Conservation (phyloP, 805 yeast genomes). For the Suhomyces vadensis region DNA sequence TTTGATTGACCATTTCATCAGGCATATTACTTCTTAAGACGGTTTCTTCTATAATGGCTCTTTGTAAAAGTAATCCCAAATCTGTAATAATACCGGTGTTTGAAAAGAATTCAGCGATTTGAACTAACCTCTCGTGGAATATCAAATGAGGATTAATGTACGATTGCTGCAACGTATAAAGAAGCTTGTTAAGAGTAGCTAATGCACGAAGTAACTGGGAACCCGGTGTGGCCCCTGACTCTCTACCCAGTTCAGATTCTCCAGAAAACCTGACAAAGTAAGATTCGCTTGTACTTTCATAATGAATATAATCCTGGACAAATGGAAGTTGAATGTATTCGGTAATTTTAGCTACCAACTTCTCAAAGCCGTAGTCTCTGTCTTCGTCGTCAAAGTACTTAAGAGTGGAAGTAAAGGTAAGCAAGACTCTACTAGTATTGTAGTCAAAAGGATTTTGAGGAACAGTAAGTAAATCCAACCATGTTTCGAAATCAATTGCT, state of each 20-base stretch:
- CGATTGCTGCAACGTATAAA: conserved; percentile 56
- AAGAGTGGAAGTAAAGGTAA: conserved; percentile 54
- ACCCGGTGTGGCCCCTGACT: conserved; percentile 9
- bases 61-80: conserved; percentile 48
- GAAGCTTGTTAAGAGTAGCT: conserved; percentile 42
- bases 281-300: conserved; percentile 28
- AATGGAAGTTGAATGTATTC: conserved; percentile 29
- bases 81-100: conserved; percentile 42
- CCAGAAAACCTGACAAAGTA: conserved; percentile 38
- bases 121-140: conserved; percentile 45
- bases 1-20: conserved; percentile 43
- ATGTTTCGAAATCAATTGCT: conserved; percentile 40
- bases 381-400: conserved; percentile 58
- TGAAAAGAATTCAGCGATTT: conserved; percentile 43
- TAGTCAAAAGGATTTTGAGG: conserved; percentile 64
- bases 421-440: conserved; percentile 53
- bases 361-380: conserved; percentile 47
- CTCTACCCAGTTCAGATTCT: conserved; percentile 20
- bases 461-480: conserved; percentile 51
- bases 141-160: conserved; percentile 55
- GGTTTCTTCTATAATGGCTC: conserved; percentile 60
- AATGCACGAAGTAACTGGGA: conserved; percentile 37
- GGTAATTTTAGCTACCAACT: conserved; percentile 35
- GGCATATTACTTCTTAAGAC: conserved; percentile 52
- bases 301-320: conserved; percentile 31